phyloP scores from a whole-genome alignment of 2,329 filamentous ascomycete species.

The Fusarium equiseti region DNA sequence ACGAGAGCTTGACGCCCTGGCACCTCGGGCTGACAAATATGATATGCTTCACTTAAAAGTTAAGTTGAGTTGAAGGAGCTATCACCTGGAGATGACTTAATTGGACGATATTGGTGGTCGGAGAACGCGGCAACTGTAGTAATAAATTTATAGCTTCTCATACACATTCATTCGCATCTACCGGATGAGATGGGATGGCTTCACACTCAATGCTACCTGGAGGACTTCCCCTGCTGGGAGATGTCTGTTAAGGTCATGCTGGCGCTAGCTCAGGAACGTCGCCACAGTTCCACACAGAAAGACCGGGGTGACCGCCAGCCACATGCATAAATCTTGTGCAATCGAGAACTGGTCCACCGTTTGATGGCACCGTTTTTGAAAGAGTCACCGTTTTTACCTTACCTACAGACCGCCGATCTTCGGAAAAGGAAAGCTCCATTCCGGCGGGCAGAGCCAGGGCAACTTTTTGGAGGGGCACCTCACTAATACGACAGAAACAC shows the following conservation, averaged over 20 bases:
- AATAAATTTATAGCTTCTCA: background rate
- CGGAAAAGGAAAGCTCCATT: slow-evolving; percentile 17
- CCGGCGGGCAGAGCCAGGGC: slow-evolving; percentile 7
- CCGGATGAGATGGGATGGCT: background rate
- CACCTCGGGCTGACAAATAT: slow-evolving; percentile 35
- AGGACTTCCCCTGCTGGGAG: background rate
- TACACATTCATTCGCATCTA: background rate
- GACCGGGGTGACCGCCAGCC: background rate
- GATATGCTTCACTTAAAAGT: background rate
- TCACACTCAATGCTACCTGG: slow-evolving; percentile 3
- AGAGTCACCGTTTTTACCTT: background rate
- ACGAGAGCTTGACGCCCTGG: slow-evolving; percentile 19
- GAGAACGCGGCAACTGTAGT: background rate
- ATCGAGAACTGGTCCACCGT: background rate
- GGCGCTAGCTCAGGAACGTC: background rate
- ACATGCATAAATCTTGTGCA: slow-evolving; percentile 14
- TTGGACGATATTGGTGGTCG: no score
- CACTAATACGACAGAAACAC: slow-evolving; percentile 3
- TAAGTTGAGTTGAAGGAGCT: background rate
- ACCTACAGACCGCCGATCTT: background rate
- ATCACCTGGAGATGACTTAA: background rate
- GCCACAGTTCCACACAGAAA: background rate
- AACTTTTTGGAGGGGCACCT: slow-evolving; percentile 16
- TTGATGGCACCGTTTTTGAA: background rate
- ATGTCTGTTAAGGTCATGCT: slow-evolving; percentile 4